Evolutionary conservation across 805 yeast species (phyloP).

Genomic region (Candida mattraensis): DNA sequence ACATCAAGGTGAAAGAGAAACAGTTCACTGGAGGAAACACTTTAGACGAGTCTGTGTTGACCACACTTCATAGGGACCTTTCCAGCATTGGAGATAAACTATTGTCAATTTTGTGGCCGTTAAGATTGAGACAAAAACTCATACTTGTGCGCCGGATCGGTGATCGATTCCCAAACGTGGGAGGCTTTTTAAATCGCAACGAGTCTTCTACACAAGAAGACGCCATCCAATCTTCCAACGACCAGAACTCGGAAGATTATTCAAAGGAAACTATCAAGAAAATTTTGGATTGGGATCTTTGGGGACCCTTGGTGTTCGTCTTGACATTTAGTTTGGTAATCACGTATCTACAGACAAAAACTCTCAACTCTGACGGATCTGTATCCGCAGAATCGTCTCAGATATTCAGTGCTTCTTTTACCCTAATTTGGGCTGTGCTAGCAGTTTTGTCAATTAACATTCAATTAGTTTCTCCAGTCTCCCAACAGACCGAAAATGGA

Average conservation of each 20-base stretch:
- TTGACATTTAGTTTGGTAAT: slow-evolving; percentile 47
- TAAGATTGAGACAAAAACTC: slow-evolving; percentile 33
- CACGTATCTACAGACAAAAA: slow-evolving; percentile 41
- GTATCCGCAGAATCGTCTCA: slow-evolving; percentile 38
- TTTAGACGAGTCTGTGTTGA: slow-evolving; percentile 53
- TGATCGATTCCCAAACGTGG: slow-evolving; percentile 21
- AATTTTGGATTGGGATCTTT: slow-evolving; percentile 58
- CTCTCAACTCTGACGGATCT: slow-evolving; percentile 28
- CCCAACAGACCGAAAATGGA: slow-evolving; percentile 30
- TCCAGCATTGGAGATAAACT: slow-evolving; percentile 35
- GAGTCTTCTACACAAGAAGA: slow-evolving; percentile 22
- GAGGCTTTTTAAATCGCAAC: slow-evolving; percentile 12
- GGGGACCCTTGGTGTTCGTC: slow-evolving; percentile 60
- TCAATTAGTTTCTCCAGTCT: slow-evolving; percentile 52
- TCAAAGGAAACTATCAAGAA: slow-evolving; percentile 35
- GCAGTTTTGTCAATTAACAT: slow-evolving; percentile 51
- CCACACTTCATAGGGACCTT: slow-evolving; percentile 42
- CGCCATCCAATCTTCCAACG: slow-evolving; percentile 16
- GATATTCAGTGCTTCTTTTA: slow-evolving; percentile 54
- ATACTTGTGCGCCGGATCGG: slow-evolving; percentile 29
- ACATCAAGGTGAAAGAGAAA: slow-evolving; percentile 41
- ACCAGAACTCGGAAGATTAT: slow-evolving; percentile 31
- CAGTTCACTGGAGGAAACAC: slow-evolving; percentile 60
- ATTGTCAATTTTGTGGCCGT: slow-evolving; percentile 38
- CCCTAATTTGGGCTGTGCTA: slow-evolving; percentile 51